These are phyloP conservation scores for Mycena crocata DNA, from an alignment of 768 basidiomycete genomes.

Conservation along the genomic window DNA sequence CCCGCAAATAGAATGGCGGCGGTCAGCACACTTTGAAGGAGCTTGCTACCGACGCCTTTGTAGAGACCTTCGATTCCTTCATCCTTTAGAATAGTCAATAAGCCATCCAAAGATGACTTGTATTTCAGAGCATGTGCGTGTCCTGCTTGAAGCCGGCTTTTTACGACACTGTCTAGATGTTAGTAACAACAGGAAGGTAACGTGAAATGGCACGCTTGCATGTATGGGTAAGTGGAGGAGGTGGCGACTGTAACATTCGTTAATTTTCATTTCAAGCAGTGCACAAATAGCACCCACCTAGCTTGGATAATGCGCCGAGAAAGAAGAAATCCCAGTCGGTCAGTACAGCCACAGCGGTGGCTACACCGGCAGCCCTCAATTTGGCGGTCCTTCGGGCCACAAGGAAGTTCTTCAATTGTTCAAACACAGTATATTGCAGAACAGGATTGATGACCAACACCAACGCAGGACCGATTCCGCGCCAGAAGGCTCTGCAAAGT, in stretches of 20 bases:
- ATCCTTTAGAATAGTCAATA: constrained; percentile 69
- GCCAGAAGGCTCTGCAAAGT: constrained; percentile 78
- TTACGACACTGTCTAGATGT: constrained; percentile 59
- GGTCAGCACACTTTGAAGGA: constrained; percentile 91
- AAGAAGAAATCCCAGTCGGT: constrained; percentile 93
- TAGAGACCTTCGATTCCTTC: constrained; percentile 81
- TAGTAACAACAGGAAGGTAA: background rate
- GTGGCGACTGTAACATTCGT: constrained; percentile 50
- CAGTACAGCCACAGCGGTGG: constrained; percentile 62
- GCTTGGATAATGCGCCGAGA: constrained; percentile 94
- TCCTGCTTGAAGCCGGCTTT: constrained; percentile 75
- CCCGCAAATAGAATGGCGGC: constrained; percentile 94
- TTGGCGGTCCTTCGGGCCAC: constrained; percentile 69
- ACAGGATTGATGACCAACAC: constrained; percentile 95
- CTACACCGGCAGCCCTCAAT: constrained; percentile 59
- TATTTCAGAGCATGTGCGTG: constrained; percentile 68
- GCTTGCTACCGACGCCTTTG: constrained; percentile 85
- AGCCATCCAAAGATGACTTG: constrained; percentile 71
- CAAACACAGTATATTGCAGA: constrained; percentile 91
- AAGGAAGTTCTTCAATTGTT: constrained; percentile 91
- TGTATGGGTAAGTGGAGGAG: constrained; percentile 78
- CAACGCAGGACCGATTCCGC: constrained; percentile 94
- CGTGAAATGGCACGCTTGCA: constrained; percentile 53
- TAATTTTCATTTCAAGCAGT: background rate
- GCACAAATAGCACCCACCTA: constrained; percentile 59